Conservation (phyloP, 768 basidiomycete species). For the Leccinum imitatum region DNA sequence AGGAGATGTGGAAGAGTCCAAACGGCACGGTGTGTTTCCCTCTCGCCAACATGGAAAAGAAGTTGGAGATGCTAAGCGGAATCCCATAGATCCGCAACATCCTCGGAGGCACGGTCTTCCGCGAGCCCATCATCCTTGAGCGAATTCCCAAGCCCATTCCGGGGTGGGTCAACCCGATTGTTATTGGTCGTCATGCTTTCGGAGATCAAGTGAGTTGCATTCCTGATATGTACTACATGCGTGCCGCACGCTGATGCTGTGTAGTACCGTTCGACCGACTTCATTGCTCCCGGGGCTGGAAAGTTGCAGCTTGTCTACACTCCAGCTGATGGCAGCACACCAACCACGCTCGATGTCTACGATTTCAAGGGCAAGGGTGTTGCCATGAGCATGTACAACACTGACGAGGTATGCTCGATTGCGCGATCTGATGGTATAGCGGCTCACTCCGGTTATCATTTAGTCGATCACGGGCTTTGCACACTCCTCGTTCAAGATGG, state of each 20-base stretch:
- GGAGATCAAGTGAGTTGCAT: slow-evolving; percentile 75
- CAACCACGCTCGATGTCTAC: slow-evolving; percentile 77
- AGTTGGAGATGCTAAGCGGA: background rate
- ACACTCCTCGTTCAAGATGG: slow-evolving; percentile 98
- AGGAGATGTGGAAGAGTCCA: slow-evolving; percentile 98
- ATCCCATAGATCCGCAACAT: slow-evolving; percentile 85
- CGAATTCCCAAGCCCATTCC: slow-evolving; percentile 92
- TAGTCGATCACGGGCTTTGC: slow-evolving; percentile 94
- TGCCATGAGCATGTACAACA: slow-evolving; percentile 98
- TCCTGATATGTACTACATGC: slow-evolving; percentile 3
- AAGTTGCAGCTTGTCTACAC: slow-evolving; percentile 92
- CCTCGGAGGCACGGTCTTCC: slow-evolving; percentile 96
- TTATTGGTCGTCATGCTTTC: slow-evolving; percentile 96
- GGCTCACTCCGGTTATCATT: background rate
- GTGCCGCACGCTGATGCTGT: slow-evolving; percentile 7
- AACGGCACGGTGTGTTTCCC: slow-evolving; percentile 77
- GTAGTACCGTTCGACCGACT: slow-evolving; percentile 92
- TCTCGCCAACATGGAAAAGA: background rate
- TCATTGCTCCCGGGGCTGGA: slow-evolving; percentile 86
- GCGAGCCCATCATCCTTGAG: slow-evolving; percentile 93
- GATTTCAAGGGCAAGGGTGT: slow-evolving; percentile 93
- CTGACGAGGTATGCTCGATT: slow-evolving; percentile 67
- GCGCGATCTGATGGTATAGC: background rate
- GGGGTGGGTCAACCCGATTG: slow-evolving; percentile 95
- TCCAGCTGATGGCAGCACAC: slow-evolving; percentile 70